Base-by-base conservation (phyloP, 805 yeast species). In the Wickerhamiella brachini region DNA sequence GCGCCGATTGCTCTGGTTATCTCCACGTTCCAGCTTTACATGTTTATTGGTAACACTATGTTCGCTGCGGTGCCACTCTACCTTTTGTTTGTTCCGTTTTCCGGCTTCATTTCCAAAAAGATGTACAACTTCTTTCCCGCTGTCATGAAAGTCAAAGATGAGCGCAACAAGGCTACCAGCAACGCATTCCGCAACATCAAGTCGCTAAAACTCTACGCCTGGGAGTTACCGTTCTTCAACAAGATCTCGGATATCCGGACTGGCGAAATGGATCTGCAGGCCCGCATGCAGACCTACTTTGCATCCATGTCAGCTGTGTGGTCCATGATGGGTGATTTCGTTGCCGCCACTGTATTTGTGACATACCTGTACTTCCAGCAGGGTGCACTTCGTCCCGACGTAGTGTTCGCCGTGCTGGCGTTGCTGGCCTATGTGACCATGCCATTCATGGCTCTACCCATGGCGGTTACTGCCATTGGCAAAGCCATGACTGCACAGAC, bases 381-480 rank as follows among this genome's bases (percentile, higher is more conserved):
- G 54, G 74, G 69, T 39, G 85, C 90, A 23, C 75, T 93, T 61
- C 75, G 88, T 1, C 85, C 97, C 1, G 97, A 89, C 58, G 73
- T 90, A 53, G 95, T 93, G 2, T 79, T 79, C 69, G 83, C 82
- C 1, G 74, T 79, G 2, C 67, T 77, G 57, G 63, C 78, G 9
- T 65, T 77, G 52, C 74, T 77, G 62, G 88, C 87, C 64, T 70
- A 88, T 59, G 75, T 93, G 52, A 76, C 85, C 0, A 84, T 87
- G 76, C 97, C 98, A 45, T 74, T 93, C 56, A 88, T 93, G 41
- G 84, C 84, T 20, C 74, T 93, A 51, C 99, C 99, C 44, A 83
- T 79, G 77, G 87, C 89, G 9, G 77, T 93, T 55, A 83, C 95
- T 17, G 72, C 83, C 42, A 68, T 86, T 45, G 81, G 89, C 53